Percentiles rank a stretch among this genome's conserved stretches.
These are phyloP conservation scores for Geranium incanum DNA, from an alignment of 441 rosid genomes.

Conservation along the genomic window DNA sequence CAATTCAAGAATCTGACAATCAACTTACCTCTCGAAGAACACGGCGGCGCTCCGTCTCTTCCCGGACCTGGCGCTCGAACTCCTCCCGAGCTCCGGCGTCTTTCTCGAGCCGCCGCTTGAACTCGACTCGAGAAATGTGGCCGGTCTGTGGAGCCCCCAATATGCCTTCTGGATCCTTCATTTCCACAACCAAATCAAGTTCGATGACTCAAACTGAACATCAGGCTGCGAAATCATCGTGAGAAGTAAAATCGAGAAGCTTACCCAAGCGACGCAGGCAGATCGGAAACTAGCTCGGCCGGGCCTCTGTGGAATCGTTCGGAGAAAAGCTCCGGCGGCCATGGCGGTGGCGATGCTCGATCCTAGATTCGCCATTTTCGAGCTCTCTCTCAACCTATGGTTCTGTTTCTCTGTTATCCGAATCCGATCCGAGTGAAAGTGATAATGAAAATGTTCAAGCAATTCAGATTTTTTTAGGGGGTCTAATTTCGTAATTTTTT, in stretches of 20 bases:
- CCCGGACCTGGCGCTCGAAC: constrained; percentile 59
- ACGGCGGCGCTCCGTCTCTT: constrained; percentile 72
- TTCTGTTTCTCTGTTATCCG: neutral
- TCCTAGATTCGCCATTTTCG: neutral
- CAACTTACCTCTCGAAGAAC: constrained; percentile 56
- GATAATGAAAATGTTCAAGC: neutral
- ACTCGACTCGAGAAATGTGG: constrained; percentile 71
- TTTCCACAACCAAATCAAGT: neutral
- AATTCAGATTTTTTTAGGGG: neutral
- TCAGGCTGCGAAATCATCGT: neutral
- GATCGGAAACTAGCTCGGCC: neutral
- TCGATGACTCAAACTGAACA: neutral
- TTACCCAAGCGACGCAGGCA: neutral
- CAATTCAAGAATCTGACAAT: neutral
- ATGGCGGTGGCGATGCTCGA: neutral
- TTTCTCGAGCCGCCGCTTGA: constrained; percentile 58
- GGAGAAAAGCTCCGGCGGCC: neutral
- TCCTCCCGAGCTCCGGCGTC: constrained; percentile 73
- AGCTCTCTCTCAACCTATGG: neutral
- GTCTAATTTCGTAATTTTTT: neutral
- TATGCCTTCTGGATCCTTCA: constrained; percentile 75
- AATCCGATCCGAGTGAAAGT: neutral
- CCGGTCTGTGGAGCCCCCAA: constrained; percentile 63
- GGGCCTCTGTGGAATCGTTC: neutral
- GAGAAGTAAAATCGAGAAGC: neutral